Evolutionary conservation across 2,329 filamentous ascomycete genomes (phyloP), one percentile per base, ranked within the genome.

Genomic region (Rutstroemia sydowiana): DNA sequence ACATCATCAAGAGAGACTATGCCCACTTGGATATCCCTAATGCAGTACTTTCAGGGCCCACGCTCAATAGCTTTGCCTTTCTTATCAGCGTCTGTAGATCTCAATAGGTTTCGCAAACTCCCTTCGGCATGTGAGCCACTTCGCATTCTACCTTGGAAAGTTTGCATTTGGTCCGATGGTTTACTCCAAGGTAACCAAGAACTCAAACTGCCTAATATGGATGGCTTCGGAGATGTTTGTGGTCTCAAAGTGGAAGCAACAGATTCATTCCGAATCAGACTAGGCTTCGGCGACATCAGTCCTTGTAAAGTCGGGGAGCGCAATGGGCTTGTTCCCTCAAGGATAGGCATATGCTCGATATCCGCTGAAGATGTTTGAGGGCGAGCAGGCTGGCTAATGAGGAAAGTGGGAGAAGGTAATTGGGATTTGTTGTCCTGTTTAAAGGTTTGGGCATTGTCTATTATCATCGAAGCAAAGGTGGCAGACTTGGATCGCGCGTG

Each of bases 301-400:
- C 52, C 54, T 7, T 55, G 54, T 2, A 59, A 36, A 14, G 54
- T 58, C 18, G 59, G 55, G 18, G 61, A 57, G 30, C 31, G 51
- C 8, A 51, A 37, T 16, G 46, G 47, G n/a, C 45, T 31, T 34
- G 45, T 8, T 16, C 53, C 18, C 14, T 56, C 56, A 53, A 59
- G 57, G 5, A 30, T 48, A 18, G 57, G 51, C 1, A 56, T 46
- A 16, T 42, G 60, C 5, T 62, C 50, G 6, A 62, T 56, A 47
- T 63, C 58, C 2, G 65, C 63, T 5, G 68, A 74, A 0, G 78
- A 81, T 1, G 77, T 80, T 57, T 79, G 75, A 1, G 80, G 78
- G 16, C 73, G 63, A n/a, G 79, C 77, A 3, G 75, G 79, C 48
- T 77, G 73, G 58, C 80, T 74, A 6, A 81, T 66, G 10, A 84